Percentiles rank a stretch among this genome's conserved stretches.
phyloP scores from a whole-genome alignment of 305 asterid species.

The Plantago coronopus region DNA sequence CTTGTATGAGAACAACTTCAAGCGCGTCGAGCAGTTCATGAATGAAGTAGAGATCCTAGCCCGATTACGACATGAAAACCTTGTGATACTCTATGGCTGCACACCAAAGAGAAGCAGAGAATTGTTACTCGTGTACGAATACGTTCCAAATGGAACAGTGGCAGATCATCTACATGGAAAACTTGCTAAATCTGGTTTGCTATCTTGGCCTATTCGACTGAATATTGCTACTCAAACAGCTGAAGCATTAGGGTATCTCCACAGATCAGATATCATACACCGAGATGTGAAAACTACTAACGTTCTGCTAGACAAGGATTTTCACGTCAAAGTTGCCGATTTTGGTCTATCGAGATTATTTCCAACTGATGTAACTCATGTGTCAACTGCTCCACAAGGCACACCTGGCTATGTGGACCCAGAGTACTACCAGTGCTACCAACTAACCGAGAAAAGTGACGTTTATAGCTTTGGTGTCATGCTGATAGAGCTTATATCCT shows the following conservation, averaged over 20 bases:
- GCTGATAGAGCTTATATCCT: slow-evolving; percentile 63
- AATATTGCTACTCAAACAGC: slow-evolving; percentile 71
- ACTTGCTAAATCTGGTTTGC: slow-evolving; percentile 48
- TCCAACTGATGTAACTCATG: slow-evolving; percentile 70
- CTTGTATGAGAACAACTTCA: slow-evolving; percentile 67
- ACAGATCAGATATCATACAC: slow-evolving; percentile 56
- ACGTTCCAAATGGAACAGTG: slow-evolving; percentile 71
- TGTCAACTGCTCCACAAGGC: slow-evolving; percentile 93
- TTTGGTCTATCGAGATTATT: slow-evolving; percentile 75
- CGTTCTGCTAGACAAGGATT: slow-evolving; percentile 69
- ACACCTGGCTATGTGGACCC: slow-evolving; percentile 96
- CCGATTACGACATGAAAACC: slow-evolving; percentile 56
- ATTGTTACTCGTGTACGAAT: slow-evolving; percentile 70
- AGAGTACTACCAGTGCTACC: slow-evolving; percentile 82
- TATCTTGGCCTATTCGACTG: slow-evolving; percentile 71
- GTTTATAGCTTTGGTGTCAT: slow-evolving; percentile 80
- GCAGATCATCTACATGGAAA: slow-evolving; percentile 80
- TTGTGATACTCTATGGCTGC: slow-evolving; percentile 67
- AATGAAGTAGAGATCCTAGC: slow-evolving; percentile 74
- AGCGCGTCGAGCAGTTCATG: slow-evolving; percentile 78
- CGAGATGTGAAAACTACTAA: slow-evolving; percentile 79
- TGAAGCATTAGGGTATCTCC: slow-evolving; percentile 68
- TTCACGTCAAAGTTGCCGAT: slow-evolving; percentile 86
- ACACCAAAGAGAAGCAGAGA: slow-evolving; percentile 73
- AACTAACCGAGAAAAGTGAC: slow-evolving; percentile 79